Evolutionary conservation across 2,329 filamentous ascomycete species (phyloP).

Genomic region (Fusarium odoratissimum): DNA sequence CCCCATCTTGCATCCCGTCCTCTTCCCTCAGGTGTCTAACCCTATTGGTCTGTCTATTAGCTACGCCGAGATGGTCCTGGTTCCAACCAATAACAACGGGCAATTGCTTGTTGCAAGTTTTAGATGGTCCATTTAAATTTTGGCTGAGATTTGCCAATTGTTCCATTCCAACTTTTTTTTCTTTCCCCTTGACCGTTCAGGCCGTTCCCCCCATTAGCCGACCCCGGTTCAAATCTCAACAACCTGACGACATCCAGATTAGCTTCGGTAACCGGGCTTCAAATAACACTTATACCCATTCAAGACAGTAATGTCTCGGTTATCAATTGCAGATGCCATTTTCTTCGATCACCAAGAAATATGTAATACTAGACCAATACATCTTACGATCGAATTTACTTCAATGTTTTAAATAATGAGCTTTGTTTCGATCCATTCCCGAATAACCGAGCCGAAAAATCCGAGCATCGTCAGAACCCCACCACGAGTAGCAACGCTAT

Average conservation of each 20-base stretch:
- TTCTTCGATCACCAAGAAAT: background rate
- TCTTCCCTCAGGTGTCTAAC: background rate
- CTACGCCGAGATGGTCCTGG: background rate
- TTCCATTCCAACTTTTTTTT: constrained; percentile 18
- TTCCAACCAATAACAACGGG: constrained; percentile 13
- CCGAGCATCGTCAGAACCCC: too few relatives aligned
- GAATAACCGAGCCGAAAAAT: too few relatives aligned
- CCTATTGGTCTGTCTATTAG: constrained; percentile 15
- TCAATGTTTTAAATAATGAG: too few relatives aligned
- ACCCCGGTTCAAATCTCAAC: constrained; percentile 9
- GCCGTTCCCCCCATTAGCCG: background rate
- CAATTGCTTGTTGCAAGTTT: constrained; percentile 8
- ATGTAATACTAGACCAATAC: too few relatives aligned
- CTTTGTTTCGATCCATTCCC: too few relatives aligned
- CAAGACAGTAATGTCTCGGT: too few relatives aligned
- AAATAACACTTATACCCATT: background rate
- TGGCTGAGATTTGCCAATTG: constrained; percentile 23
- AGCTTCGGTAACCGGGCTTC: background rate
- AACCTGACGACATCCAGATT: constrained; percentile 3
- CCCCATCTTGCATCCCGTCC: constrained; percentile 25
- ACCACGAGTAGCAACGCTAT: too few relatives aligned
- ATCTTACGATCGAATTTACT: too few relatives aligned
- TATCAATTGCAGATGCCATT: too few relatives aligned
- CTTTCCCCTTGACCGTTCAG: background rate
- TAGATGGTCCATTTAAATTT: constrained; percentile 4